Conservation (phyloP, 164 flowering plant genomes). For the Nymphaea colorata region DNA sequence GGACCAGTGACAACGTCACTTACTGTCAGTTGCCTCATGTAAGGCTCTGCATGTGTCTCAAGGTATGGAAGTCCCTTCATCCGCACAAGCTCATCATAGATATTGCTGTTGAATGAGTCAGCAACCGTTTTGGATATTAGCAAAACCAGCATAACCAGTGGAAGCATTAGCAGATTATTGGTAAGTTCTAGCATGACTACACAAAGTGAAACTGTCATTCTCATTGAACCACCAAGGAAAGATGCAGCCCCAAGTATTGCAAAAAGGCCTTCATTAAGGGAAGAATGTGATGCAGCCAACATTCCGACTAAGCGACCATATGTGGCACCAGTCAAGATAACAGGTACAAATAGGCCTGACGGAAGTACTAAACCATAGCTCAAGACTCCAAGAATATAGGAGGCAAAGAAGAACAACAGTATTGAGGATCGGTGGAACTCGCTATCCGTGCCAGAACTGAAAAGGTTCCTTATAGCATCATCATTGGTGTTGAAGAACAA, state of each 20-base stretch:
- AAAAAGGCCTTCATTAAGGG: slow-evolving; percentile 66
- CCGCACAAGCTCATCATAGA: slow-evolving; percentile 64
- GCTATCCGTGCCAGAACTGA: slow-evolving; percentile 47
- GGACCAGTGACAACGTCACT: slow-evolving; percentile 30
- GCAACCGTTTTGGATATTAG: slow-evolving; percentile 87
- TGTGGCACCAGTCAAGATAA: slow-evolving; percentile 79
- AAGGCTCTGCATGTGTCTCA: slow-evolving; percentile 75
- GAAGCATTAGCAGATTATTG: slow-evolving; percentile 68
- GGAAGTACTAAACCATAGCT: slow-evolving; percentile 88
- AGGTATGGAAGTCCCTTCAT: slow-evolving; percentile 82
- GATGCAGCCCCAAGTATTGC: slow-evolving; percentile 90
- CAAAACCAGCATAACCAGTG: slow-evolving; percentile 81
- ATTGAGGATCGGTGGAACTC: slow-evolving; percentile 60
- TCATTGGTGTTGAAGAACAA: slow-evolving; percentile 90
- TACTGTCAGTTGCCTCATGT: slow-evolving; percentile 79
- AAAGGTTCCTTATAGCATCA: slow-evolving; percentile 82
- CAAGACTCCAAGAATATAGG: slow-evolving; percentile 57
- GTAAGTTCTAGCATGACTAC: slow-evolving; percentile 78
- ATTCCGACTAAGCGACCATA: slow-evolving; percentile 81
- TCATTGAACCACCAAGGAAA: slow-evolving; percentile 85
- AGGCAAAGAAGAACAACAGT: slow-evolving; percentile 52
- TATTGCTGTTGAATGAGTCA: slow-evolving; percentile 56
- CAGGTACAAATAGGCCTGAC: slow-evolving; percentile 78
- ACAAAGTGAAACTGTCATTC: slow-evolving; percentile 80
- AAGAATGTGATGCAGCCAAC: slow-evolving; percentile 40